Evolutionary conservation across 228 moss, liverwort and hornwort species (phyloP).

Genomic region (Sphagnum fallax): DNA sequence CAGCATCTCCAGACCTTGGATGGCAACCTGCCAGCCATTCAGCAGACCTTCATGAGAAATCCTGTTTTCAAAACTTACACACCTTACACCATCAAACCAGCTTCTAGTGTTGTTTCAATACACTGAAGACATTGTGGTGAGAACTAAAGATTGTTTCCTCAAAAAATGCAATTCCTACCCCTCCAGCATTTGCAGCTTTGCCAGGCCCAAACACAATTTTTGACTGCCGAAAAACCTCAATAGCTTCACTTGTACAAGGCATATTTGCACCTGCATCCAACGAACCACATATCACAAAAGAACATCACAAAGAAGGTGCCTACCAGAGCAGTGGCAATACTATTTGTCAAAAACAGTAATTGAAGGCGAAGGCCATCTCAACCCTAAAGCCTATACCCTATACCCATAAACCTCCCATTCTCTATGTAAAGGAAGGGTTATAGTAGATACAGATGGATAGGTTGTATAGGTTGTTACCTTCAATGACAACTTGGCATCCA

Average conservation of each 20-base stretch:
- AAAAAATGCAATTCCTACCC: constrained; percentile 31
- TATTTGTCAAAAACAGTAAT: neutral
- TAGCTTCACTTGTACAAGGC: constrained; percentile 94
- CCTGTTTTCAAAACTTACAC: neutral
- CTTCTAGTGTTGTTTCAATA: neutral
- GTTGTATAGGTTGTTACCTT: constrained; percentile 38
- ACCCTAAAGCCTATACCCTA: neutral
- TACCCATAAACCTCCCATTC: neutral
- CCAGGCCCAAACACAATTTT: constrained; percentile 95
- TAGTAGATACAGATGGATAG: neutral
- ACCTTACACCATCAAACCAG: neutral
- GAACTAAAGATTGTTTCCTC: neutral
- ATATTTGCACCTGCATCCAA: constrained; percentile 74
- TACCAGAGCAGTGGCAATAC: neutral
- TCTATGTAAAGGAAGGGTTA: neutral
- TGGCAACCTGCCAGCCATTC: constrained; percentile 53
- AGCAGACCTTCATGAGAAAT: neutral
- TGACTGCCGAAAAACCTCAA: constrained; percentile 93
- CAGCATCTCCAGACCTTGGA: constrained; percentile 77
- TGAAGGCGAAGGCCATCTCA: neutral
- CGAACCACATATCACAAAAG: neutral
- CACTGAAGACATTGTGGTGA: neutral
- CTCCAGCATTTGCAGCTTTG: constrained; percentile 99
- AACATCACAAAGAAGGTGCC: neutral
- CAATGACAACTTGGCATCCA: constrained; percentile 89